Evolutionary conservation across 2,329 filamentous ascomycete species (phyloP).

Genomic region (Cryoendolithus antarcticus): DNA sequence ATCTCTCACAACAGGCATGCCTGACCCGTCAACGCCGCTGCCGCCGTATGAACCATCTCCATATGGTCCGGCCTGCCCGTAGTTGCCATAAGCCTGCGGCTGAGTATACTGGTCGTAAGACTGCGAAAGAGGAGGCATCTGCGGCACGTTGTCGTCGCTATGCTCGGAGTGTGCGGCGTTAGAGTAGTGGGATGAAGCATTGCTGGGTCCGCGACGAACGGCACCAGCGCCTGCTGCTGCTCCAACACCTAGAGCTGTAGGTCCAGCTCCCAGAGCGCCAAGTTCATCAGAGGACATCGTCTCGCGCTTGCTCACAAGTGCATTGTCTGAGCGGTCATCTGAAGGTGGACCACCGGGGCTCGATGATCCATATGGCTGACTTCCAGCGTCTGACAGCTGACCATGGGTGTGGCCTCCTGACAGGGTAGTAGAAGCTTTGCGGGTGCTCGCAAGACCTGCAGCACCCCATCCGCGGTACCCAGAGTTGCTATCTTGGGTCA

Average conservation of each 20-base stretch:
- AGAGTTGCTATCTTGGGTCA: constrained; percentile 61
- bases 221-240: constrained; percentile 46
- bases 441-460: constrained; percentile 45
- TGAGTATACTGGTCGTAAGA: constrained; percentile 17
- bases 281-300: constrained; percentile 65
- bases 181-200: constrained; percentile 93
- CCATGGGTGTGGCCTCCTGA: constrained; percentile 51
- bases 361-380: constrained; percentile 39
- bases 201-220: constrained; percentile 80
- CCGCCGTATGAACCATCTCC: constrained; percentile 42
- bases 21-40: constrained; percentile 29
- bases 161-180: constrained; percentile 58
- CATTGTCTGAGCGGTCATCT: constrained; percentile 39
- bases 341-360: constrained; percentile 42
- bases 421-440: constrained; percentile 81
- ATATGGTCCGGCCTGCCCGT: constrained; percentile 45
- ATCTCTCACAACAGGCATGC: constrained; percentile 77
- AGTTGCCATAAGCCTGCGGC: constrained; percentile 33
- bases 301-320: constrained; percentile 39
- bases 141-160: constrained; percentile 23
- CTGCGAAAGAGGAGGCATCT: constrained; percentile 10
- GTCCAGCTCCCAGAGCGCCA: constrained; percentile 60
- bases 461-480: constrained; percentile 95
- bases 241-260: constrained; percentile 28
- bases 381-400: constrained; percentile 55